These are phyloP conservation scores for Fusarium austroafricanum DNA, from an alignment of 2,329 filamentous ascomycete genomes.

Conservation along the genomic window DNA sequence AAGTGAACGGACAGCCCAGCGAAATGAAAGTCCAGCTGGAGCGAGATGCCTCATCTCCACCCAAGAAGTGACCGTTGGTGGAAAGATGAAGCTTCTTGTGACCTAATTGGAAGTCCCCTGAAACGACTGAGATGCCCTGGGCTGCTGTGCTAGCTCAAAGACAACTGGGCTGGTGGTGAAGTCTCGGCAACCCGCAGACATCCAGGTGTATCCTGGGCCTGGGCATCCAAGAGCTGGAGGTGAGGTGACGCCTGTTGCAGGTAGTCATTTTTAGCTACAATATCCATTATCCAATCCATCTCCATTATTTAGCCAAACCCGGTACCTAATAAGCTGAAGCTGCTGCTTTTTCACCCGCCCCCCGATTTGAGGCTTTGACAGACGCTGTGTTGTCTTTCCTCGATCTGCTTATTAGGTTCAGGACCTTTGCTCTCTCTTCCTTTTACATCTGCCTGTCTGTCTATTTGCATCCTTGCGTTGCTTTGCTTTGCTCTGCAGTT, in stretches of 20 bases:
- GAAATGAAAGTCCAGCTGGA: slow-evolving; percentile 36
- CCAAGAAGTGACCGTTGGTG: slow-evolving; percentile 33
- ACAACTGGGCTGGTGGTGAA: slow-evolving; percentile 23
- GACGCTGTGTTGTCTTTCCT: slow-evolving; percentile 32
- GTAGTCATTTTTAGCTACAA: slow-evolving; percentile 37
- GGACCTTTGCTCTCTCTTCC: slow-evolving; percentile 20
- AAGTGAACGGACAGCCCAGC: slow-evolving; percentile 15
- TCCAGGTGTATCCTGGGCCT: slow-evolving; percentile 39
- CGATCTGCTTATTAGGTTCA: slow-evolving; percentile 30
- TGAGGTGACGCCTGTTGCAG: slow-evolving; percentile 3
- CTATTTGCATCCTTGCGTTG: slow-evolving; percentile 13
- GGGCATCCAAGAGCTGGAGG: slow-evolving; percentile 23
- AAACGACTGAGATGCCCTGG: slow-evolving; percentile 32
- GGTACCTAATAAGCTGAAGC: slow-evolving; percentile 33
- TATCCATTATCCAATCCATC: slow-evolving; percentile 13
- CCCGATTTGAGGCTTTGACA: slow-evolving; percentile 33
- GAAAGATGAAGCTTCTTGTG: slow-evolving; percentile 33
- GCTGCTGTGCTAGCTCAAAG: slow-evolving; percentile 31
- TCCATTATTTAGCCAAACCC: slow-evolving; percentile 21
- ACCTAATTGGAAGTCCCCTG: slow-evolving; percentile 37
- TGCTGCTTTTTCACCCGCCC: slow-evolving; percentile 28
- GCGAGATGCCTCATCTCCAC: slow-evolving; percentile 38
- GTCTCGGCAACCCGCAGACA: slow-evolving; percentile 36
- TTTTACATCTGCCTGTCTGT: slow-evolving; percentile 21
- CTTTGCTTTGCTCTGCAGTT: slow-evolving; percentile 13